Evolutionary conservation across 192 early-diverging fungal species (phyloP).

Genomic region (Rhizoclosmatium globosum): DNA sequence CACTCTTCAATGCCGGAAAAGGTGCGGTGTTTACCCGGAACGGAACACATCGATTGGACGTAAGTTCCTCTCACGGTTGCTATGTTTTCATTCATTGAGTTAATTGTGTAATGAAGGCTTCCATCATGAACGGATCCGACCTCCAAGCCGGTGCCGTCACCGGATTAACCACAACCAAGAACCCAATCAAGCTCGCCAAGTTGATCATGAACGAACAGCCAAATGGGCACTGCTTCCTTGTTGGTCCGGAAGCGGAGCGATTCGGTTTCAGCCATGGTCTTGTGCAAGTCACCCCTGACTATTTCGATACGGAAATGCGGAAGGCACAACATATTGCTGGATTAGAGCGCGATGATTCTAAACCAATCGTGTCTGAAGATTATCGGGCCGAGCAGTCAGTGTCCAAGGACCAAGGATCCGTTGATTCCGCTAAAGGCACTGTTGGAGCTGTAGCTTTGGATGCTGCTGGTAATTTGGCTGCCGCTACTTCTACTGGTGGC

Average conservation of each 20-base stretch:
- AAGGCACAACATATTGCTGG: conserved; percentile 55
- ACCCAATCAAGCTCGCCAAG: conserved; percentile 54
- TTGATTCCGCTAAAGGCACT: conserved; percentile 47
- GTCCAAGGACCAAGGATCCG: background rate
- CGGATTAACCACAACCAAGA: conserved; percentile 46
- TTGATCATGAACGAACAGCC: conserved; percentile 38
- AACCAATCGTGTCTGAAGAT: conserved; percentile 15
- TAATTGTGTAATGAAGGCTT: conserved; percentile 35
- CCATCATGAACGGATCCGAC: conserved; percentile 53
- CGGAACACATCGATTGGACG: conserved; percentile 44
- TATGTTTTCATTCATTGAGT: conserved; percentile 19
- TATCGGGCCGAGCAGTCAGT: background rate
- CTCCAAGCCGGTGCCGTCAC: conserved; percentile 51
- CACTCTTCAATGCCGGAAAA: conserved; percentile 61
- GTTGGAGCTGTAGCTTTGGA: conserved; percentile 59
- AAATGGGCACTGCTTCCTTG: conserved; percentile 53
- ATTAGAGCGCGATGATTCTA: background rate
- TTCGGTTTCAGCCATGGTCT: conserved; percentile 46
- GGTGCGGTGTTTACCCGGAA: conserved; percentile 52
- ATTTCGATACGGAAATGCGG: conserved; percentile 47
- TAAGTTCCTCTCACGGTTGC: conserved; percentile 1
- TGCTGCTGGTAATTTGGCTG: conserved; percentile 49
- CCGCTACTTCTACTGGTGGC: conserved; percentile 57
- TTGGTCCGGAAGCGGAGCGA: conserved; percentile 44
- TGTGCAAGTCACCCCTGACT: conserved; percentile 52